Evolutionary conservation across 306 rosid species (phyloP), one percentile per base, ranked within the genome.

Genomic region (Hippophae tibetana): DNA sequence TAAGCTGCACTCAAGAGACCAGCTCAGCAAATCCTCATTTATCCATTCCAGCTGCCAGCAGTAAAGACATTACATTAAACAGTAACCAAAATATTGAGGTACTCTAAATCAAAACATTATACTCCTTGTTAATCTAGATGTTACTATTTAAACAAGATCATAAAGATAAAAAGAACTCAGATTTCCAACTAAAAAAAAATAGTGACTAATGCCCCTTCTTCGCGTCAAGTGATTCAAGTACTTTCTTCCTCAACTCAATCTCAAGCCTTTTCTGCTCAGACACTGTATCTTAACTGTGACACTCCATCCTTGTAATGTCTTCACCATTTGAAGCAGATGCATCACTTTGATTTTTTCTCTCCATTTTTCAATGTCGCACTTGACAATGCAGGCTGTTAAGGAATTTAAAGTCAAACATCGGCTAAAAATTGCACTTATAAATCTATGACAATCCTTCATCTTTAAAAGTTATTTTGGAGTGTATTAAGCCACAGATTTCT

Each of bases 241-340:
- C 99, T 90, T 88, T 88, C 56, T 86, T 87, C 62, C 99, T 84
- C 11, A 93, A 72, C 79, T 84, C 97, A 47, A 83, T 82, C 85
- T 92, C 97, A 54, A 92, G 93, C 78, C 75, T 92, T 69, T 65
- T 82, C 72, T 78, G 95, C 66, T 78, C 89, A 56, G 69, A 52
- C 47, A 70, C 71, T 1, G 65, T 57, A 61, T 81, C 86, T 54
- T 79, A 90, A 72, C 71, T 57, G 76, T 65, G 65, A 70, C 70
- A 56, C 74, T 71, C 95, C 54, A 44, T 75, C 66, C 69, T 81
- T 43, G 64, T 76, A 57, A 58, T 69, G 60, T 59, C 78, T 8
- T 66, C 85, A 6, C 79, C 80, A 42, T 82, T 97, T 47, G 85
- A 84, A 72, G 77, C 77, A 65, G 73, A 68, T 41, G 50, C 68